phyloP scores from a whole-genome alignment of 805 yeast species.

The Candida ulmi region DNA sequence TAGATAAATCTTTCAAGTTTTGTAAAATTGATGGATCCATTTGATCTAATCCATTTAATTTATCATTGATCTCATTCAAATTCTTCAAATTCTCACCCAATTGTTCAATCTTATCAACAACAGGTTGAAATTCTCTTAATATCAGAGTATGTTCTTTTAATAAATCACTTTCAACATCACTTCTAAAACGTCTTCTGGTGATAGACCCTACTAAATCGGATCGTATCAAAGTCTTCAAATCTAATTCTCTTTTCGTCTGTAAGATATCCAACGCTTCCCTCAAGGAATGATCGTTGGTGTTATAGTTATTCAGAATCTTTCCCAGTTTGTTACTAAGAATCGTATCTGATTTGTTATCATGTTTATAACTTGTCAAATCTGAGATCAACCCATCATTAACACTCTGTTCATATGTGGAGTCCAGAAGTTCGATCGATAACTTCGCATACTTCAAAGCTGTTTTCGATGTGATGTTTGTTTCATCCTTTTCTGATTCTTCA shows the following conservation, averaged over 20 bases:
- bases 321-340: slow-evolving; percentile 29
- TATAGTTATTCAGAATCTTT: slow-evolving; percentile 28
- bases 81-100: slow-evolving; percentile 17
- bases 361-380: slow-evolving; percentile 6
- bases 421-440: slow-evolving; percentile 35
- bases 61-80: slow-evolving; percentile 12
- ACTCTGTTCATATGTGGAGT: slow-evolving; percentile 10
- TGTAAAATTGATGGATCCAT: slow-evolving; percentile 12
- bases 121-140: slow-evolving; percentile 38
- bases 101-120: slow-evolving; percentile 35
- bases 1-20: slow-evolving; percentile 15
- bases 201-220: slow-evolving; percentile 49
- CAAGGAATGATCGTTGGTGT: slow-evolving; percentile 25
- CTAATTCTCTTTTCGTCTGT: slow-evolving; percentile 28
- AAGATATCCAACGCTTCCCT: slow-evolving; percentile 29
- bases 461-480: slow-evolving; percentile 5
- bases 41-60: slow-evolving; percentile 10
- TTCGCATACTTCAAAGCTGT: slow-evolving; percentile 45
- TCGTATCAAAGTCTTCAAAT: slow-evolving; percentile 15
- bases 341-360: slow-evolving; percentile 24
- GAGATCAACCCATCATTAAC: slow-evolving; percentile 5
- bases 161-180: slow-evolving; percentile 55
- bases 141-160: slow-evolving; percentile 49
- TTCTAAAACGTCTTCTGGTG: slow-evolving; percentile 53
- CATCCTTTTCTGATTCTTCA: slow-evolving; percentile 10